These are phyloP conservation scores for Trichosanthes cucumerina DNA, from an alignment of 306 rosid species.

Conservation along the genomic window DNA sequence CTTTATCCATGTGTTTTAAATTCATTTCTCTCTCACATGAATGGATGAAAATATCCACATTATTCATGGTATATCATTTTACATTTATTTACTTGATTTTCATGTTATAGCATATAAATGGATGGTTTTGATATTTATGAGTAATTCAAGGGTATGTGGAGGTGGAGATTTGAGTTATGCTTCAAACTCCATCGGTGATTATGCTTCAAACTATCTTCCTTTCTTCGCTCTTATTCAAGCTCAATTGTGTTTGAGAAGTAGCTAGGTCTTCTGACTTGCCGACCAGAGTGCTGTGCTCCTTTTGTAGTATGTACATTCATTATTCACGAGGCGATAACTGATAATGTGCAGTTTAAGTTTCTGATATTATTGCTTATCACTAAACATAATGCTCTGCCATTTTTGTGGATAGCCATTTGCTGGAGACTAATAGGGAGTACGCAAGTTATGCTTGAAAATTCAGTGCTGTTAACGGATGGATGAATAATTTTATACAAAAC, in stretches of 20 bases:
- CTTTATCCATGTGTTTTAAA: too few species aligned
- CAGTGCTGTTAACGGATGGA: not conserved
- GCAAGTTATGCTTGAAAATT: not conserved
- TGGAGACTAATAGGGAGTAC: not conserved
- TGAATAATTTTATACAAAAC: not conserved
- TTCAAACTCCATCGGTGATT: slow-evolving; percentile 12
- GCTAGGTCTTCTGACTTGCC: not conserved
- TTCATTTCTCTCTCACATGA: too few species aligned
- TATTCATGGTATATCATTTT: too few species aligned
- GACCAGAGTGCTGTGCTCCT: not conserved
- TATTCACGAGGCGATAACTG: not conserved
- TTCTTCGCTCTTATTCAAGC: not conserved
- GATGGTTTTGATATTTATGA: too few species aligned
- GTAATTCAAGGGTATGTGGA: too few species aligned
- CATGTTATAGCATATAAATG: too few species aligned
- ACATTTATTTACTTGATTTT: too few species aligned
- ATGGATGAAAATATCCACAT: too few species aligned
- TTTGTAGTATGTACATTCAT: not conserved
- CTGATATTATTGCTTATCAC: not conserved
- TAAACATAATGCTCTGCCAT: not conserved
- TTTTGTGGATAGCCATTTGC: not conserved
- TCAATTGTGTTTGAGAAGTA: not conserved
- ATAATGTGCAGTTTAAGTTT: not conserved
- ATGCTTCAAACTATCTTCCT: not conserved
- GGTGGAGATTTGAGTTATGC: too few species aligned